Evolutionary conservation across 192 early-diverging fungal genomes (phyloP), one percentile per base, ranked within the genome.

Genomic region (Thamnidium elegans): DNA sequence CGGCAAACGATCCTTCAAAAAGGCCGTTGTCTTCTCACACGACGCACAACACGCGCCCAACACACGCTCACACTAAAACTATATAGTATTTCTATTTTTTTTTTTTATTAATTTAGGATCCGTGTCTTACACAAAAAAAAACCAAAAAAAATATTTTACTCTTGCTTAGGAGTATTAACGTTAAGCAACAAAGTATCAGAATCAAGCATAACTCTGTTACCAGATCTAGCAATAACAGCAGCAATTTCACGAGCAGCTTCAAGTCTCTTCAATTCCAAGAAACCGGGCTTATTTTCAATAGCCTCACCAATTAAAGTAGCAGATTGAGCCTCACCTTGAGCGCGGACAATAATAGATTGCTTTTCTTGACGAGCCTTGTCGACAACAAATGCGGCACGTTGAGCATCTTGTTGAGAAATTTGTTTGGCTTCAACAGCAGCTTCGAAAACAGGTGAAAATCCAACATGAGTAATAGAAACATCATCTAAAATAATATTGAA

Each of bases 391-490:
- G 92, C 90, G 43, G 94, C 96, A 36, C 95, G 85, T 79, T 99
- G 96, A 7, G 96, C 96, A 60, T 97, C 95, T 79, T 99, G 96
- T 77, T 99, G 96, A 26, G 96, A 94, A 84, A 99, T 97, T 86
- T 99, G 96, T 85, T 99, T 99, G 58, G 95, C 94, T 77, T 99
- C 96, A 10, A 97, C 96, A n/a, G 95, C 93, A 30, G 81, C 78
- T 14, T 93, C 94, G 77, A 99, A 99, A 69, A 95, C 96, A 11
- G 94, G 94, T 53, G 89, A 71, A 72, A 99, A 99, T 1, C 90
- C 90, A 51, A 99, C 90, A 62, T 99, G 96, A 19, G 95, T 97
- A 64, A 99, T 87, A 32, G 94, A 96, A 43, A 99, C 95, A 82
- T 99, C 96, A 63, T 99, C 95, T 71, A 99, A 75, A 15, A 94